Conservation (phyloP, 495 filamentous ascomycete genomes). For the Massariosphaeria phaeospora region DNA sequence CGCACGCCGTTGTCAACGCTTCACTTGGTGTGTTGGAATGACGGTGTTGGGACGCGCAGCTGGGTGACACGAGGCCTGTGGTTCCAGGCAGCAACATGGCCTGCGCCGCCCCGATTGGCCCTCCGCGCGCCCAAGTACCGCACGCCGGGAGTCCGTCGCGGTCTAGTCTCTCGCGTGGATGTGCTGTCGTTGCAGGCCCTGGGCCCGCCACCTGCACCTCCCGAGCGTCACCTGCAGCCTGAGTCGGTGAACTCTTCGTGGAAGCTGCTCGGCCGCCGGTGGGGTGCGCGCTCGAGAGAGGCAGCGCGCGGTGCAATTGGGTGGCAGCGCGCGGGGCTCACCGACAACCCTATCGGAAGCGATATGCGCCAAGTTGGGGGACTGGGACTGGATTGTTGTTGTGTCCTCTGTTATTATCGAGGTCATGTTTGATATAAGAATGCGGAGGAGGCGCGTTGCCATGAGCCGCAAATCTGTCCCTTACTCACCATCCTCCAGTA, state of each 20-base stretch:
- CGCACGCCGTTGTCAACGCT: too few species aligned
- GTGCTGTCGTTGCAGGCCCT: constrained; percentile 24
- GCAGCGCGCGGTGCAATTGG: constrained; percentile 4
- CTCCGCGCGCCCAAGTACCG: background rate
- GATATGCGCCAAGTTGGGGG: constrained; percentile 18
- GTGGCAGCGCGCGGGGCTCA: background rate
- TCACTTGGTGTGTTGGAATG: too few species aligned
- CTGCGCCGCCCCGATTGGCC: constrained; percentile 7
- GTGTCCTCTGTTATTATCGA: constrained; percentile 19
- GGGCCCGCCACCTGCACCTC: constrained; percentile 18
- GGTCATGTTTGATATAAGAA: constrained; percentile 7
- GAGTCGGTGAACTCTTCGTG: constrained; percentile 24
- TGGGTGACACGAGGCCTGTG: constrained; percentile 10
- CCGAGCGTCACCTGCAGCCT: constrained; percentile 8
- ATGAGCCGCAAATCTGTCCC: constrained; percentile 30
- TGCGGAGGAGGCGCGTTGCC: constrained; percentile 9
- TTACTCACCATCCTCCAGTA: background rate
- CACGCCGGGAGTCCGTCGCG: constrained; percentile 24
- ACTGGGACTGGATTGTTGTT: background rate
- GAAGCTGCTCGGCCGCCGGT: background rate
- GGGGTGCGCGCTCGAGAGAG: background rate
- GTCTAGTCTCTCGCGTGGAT: constrained; percentile 24
- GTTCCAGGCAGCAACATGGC: constrained; percentile 13
- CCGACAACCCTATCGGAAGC: constrained; percentile 9
- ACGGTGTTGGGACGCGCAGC: constrained; percentile 4